Evolutionary conservation across 2,329 filamentous ascomycete genomes (phyloP), one percentile per base, ranked within the genome.

Genomic region (Colletotrichum sp.): DNA sequence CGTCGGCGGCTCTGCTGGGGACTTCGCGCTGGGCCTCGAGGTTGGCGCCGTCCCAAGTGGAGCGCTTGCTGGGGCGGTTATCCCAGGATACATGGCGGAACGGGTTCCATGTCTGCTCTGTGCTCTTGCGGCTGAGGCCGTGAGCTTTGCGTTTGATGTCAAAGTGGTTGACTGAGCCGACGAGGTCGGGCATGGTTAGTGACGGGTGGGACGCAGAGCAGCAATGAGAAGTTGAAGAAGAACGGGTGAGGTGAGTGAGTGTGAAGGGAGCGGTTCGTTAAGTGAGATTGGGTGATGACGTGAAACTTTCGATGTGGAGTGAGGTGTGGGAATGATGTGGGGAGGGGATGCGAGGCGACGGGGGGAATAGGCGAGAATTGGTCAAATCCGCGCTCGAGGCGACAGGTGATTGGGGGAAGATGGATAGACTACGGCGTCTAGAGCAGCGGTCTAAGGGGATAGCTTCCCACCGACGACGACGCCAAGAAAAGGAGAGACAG

Each of bases 101-200:
- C 9, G 85, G 86, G 34, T 88, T 89, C 83, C 84, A 87, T 27
- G 80, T 79, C 27, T 85, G 83, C 71, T 85, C 83, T 36, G 39
- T 30, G 70, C 82, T 82, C 43, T 84, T 81, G 71, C 87, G 85
- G 66, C 87, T 86, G 58, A 88, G 79, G 27, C 77, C 82, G 75
- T 87, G 86, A 74, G 88, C 88, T 73, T 83, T 81, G 75, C 85
- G 84, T 83, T 86, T 89, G 77, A 87, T 85, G 68, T 81, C 83
- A 78, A 84, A 87, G 56, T 84, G 81, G 78, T 89, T 89, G 84
- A 88, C 88, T 89, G 81, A 76, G 43, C 74, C 74, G 64, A 65
- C 25, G 48, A 69, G 30, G 34, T 64, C 18, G 39, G 73, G 70
- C 74, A 76, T 76, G 28, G 58, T 76, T 66, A 76, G 74, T 30